Evolutionary conservation across 495 filamentous ascomycete genomes (phyloP).

Genomic region (Cercophora samala): DNA sequence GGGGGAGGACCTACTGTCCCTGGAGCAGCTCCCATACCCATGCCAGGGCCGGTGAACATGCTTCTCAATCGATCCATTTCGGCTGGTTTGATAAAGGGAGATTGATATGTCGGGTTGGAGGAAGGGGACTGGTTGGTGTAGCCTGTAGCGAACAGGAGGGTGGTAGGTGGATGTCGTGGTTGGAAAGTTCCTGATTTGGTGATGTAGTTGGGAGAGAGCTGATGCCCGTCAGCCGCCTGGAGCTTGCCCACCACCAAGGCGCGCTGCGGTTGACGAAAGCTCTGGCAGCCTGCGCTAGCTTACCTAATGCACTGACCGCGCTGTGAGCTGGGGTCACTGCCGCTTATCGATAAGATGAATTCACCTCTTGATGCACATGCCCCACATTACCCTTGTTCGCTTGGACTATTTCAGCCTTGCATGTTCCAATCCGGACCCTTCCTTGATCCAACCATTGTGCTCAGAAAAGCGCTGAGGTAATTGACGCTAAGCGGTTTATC

Average conservation of each 20-base stretch:
- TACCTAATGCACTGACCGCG: slow-evolving; percentile 22
- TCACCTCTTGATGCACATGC: not conserved
- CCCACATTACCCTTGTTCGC: not conserved
- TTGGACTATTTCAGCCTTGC: not conserved
- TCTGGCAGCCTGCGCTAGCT: slow-evolving; percentile 36
- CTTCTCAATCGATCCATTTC: slow-evolving; percentile 83
- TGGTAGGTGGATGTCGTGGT: not conserved
- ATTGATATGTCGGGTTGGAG: not conserved
- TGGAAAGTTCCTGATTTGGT: slow-evolving; percentile 13
- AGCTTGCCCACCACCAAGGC: slow-evolving; percentile 14
- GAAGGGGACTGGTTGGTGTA: not conserved
- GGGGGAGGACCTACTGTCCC: slow-evolving; percentile 64
- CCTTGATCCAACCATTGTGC: slow-evolving; percentile 12
- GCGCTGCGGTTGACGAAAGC: slow-evolving; percentile 36
- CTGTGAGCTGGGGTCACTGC: not conserved
- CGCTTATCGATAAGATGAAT: not conserved
- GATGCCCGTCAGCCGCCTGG: slow-evolving; percentile 4
- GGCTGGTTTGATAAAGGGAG: not conserved
- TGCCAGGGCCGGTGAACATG: slow-evolving; percentile 72
- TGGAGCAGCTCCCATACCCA: slow-evolving; percentile 69
- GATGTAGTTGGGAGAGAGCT: slow-evolving; percentile 16
- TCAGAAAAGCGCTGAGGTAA: not conserved
- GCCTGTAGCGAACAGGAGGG: not conserved
- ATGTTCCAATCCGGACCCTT: slow-evolving; percentile 1
- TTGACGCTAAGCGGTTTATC: not conserved